Evolutionary conservation across 768 basidiomycete genomes (phyloP).

Genomic region (Lactifluus subvellereus): DNA sequence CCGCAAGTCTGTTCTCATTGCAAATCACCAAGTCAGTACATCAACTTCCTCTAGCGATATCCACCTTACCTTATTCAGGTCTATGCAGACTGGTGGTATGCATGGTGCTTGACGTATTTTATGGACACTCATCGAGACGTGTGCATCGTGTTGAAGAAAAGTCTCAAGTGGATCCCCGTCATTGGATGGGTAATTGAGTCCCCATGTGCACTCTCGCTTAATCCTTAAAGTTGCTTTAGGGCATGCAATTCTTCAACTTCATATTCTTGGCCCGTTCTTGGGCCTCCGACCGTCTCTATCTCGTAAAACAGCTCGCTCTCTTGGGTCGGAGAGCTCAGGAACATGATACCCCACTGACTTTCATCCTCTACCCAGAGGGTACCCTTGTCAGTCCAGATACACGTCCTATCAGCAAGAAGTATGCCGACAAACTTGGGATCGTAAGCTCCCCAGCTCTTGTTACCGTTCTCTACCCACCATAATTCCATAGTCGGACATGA

Average conservation of each 20-base stretch:
- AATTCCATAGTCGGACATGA: conserved; percentile 61
- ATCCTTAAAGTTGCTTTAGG: conserved; percentile 38
- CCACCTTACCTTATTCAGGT: conserved; percentile 38
- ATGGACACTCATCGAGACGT: conserved; percentile 62
- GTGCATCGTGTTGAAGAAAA: conserved; percentile 90
- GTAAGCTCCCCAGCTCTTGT: conserved; percentile 44
- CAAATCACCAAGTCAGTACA: conserved; percentile 79
- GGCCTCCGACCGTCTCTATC: conserved; percentile 71
- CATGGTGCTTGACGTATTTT: conserved; percentile 78
- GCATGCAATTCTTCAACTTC: conserved; percentile 92
- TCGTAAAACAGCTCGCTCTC: conserved; percentile 59
- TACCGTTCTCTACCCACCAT: background rate
- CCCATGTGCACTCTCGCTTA: background rate
- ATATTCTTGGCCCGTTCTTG: conserved; percentile 90
- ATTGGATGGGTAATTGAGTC: conserved; percentile 69
- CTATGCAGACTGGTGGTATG: conserved; percentile 81
- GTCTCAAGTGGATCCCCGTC: conserved; percentile 79
- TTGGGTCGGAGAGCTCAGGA: conserved; percentile 66
- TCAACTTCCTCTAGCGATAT: background rate
- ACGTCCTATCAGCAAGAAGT: conserved; percentile 77
- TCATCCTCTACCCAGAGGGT: conserved; percentile 93
- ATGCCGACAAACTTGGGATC: conserved; percentile 81
- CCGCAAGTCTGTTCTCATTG: conserved; percentile 73
- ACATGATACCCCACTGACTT: conserved; percentile 65
- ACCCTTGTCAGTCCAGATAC: conserved; percentile 88